Evolutionary conservation across 2,329 filamentous ascomycete species (phyloP).

Genomic region (Phoma herbarum): DNA sequence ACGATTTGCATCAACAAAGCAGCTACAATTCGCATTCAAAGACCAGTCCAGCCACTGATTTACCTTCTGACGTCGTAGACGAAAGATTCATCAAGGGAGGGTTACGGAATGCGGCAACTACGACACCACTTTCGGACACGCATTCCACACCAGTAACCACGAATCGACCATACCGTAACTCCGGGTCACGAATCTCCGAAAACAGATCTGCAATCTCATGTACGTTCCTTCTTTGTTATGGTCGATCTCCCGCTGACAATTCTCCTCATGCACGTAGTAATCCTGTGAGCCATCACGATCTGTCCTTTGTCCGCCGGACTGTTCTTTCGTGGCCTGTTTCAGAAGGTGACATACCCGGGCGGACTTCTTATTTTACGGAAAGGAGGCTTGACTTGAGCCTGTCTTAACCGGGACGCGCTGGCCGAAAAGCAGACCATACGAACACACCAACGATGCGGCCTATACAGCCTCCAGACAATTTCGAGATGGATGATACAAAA

Average conservation of each 20-base stretch:
- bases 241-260: conserved; percentile 23
- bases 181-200: conserved; percentile 23
- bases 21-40: background rate
- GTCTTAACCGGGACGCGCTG: background rate
- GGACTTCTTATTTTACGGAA: background rate
- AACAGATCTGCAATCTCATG: conserved; percentile 31
- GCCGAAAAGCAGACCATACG: background rate
- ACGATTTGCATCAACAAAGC: conserved; percentile 1
- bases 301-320: conserved; percentile 26
- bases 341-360: conserved; percentile 5
- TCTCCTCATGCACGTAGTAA: conserved; percentile 23
- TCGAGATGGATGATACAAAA: conserved; percentile 3
- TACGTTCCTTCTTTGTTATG: conserved; percentile 42
- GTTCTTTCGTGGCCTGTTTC: conserved; percentile 22
- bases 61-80: conserved; percentile 11
- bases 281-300: conserved; percentile 15
- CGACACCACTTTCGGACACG: conserved; percentile 18
- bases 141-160: conserved; percentile 23
- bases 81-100: conserved; percentile 25
- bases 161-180: conserved; percentile 13
- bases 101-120: conserved; percentile 29
- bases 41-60: conserved; percentile 5
- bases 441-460: background rate
- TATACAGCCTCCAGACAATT: background rate
- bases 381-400: conserved; percentile 1